Conservation (phyloP, 2,329 filamentous ascomycete genomes). For the Paramyrothecium roridum region DNA sequence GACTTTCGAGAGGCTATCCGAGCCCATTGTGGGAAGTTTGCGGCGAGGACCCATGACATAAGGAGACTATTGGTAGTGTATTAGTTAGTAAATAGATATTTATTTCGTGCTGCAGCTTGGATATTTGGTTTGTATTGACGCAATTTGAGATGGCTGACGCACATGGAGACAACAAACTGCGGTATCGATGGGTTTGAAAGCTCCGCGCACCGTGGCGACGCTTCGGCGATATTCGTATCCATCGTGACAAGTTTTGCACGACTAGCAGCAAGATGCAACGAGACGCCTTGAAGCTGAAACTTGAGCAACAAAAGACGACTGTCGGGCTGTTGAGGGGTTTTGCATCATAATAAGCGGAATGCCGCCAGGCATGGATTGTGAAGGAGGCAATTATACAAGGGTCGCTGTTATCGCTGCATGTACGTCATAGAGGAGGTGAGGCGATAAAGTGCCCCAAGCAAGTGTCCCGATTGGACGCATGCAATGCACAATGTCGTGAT, state of each 20-base stretch:
- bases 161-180: constrained; percentile 2
- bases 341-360: background rate
- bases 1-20: background rate
- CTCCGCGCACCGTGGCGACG: background rate
- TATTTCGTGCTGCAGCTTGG: background rate
- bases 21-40: constrained; percentile 1
- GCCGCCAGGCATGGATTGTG: background rate
- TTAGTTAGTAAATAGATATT: background rate
- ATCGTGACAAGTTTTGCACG: background rate
- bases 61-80: background rate
- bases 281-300: background rate
- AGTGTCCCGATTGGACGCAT: background rate
- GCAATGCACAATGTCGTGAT: background rate
- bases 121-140: background rate
- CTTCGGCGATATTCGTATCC: background rate
- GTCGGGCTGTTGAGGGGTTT: background rate
- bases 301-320: background rate
- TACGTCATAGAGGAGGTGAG: background rate
- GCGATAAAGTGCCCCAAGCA: background rate
- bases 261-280: background rate
- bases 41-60: background rate
- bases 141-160: background rate
- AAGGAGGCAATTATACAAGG: background rate
- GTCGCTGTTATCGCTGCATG: background rate
- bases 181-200: background rate